A percentile compares a stretch with the other conserved stretches of the same genome.
Evolutionary conservation across 768 basidiomycete genomes (phyloP).

Genomic region (Rhodotorula graminis): DNA sequence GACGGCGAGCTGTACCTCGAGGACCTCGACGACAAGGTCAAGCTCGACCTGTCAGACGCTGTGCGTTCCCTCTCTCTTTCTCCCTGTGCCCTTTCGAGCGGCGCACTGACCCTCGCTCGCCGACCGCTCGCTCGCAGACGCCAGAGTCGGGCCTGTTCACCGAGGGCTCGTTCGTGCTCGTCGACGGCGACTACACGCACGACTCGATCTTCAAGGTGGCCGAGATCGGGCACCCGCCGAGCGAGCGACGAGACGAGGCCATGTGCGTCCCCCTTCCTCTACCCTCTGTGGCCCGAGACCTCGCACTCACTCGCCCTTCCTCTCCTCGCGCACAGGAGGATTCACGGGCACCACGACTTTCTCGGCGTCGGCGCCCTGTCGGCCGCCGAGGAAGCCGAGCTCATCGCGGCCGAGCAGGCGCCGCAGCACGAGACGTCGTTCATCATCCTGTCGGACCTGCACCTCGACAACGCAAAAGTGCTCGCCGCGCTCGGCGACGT

Average conservation of each 20-base stretch:
- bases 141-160: constrained; percentile 95
- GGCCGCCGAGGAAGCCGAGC: constrained; percentile 64
- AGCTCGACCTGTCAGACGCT: constrained; percentile 78
- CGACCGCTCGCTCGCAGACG: constrained; percentile 56
- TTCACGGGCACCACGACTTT: constrained; percentile 95
- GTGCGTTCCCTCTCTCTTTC: constrained; percentile 52
- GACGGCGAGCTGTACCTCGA: constrained; percentile 87
- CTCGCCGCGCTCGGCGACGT: constrained; percentile 72
- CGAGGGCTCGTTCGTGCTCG: constrained; percentile 88
- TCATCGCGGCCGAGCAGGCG: constrained; percentile 21
- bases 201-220: constrained; percentile 81
- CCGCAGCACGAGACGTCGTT: constrained; percentile 49
- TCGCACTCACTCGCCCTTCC: background rate
- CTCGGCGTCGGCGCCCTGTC: constrained; percentile 91
- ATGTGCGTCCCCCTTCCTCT: constrained; percentile 53
- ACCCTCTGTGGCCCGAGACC: too few species aligned
- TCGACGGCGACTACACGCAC: constrained; percentile 94
- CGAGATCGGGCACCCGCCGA: constrained; percentile 95
- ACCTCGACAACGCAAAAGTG: constrained; percentile 84
- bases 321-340: constrained; percentile 56
- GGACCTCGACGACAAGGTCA: constrained; percentile 85
- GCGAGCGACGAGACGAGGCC: constrained; percentile 78
- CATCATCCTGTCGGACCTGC: constrained; percentile 91
- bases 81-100: background rate
- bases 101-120: background rate